Evolutionary conservation across 495 filamentous ascomycete species (phyloP).

Genomic region (Aspergillus ostianus): DNA sequence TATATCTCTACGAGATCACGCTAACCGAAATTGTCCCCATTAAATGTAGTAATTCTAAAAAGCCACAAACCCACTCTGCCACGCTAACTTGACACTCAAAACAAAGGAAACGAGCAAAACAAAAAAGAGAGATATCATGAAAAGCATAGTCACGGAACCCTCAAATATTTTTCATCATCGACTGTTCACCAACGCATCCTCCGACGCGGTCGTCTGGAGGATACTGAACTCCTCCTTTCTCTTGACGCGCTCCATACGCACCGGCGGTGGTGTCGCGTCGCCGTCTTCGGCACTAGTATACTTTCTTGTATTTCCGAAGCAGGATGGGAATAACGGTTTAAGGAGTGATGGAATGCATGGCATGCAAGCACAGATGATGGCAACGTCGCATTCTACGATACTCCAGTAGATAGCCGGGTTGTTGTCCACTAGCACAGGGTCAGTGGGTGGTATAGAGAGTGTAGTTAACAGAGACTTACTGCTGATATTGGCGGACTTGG

Average conservation of each 20-base stretch:
- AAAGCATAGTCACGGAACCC: background rate
- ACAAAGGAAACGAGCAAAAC: background rate
- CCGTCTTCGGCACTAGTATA: background rate
- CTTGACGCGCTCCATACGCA: conserved; percentile 3
- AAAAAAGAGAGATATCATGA: background rate
- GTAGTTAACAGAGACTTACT: conserved; percentile 19
- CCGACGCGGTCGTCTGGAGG: conserved; percentile 2
- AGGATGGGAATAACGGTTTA: conserved; percentile 4
- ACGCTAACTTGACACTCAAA: background rate
- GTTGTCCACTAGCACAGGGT: conserved; percentile 27
- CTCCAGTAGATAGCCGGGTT: conserved; percentile 47
- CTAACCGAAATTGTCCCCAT: background rate
- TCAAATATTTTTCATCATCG: background rate
- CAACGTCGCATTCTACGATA: conserved; percentile 45
- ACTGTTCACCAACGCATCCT: conserved; percentile 5
- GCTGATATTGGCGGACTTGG: conserved; percentile 29
- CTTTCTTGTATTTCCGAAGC: conserved; percentile 2
- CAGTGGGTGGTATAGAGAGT: background rate
- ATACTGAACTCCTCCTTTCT: conserved; percentile 8
- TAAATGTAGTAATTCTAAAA: background rate
- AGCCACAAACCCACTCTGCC: background rate
- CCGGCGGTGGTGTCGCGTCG: conserved; percentile 1
- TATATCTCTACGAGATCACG: too few relatives aligned
- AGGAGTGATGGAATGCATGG: conserved; percentile 16
- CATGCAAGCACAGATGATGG: conserved; percentile 47